Evolutionary conservation across 352 stramenopile species (phyloP), one percentile per base, ranked within the genome.

Genomic region (Phytopythium helicoides): DNA sequence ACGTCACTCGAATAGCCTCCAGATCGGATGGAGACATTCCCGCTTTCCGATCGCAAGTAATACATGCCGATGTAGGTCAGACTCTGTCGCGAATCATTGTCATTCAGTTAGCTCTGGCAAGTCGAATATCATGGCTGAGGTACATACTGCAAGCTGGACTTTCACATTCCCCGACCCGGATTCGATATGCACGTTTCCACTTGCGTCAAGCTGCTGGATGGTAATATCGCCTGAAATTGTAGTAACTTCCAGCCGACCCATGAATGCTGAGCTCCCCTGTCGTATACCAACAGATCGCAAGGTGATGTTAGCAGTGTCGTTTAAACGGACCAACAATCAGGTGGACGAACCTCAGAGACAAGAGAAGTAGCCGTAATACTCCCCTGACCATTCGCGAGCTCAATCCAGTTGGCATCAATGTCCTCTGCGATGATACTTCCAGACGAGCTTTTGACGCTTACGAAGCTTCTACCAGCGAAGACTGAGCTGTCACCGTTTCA

Each of bases 51-150:
- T 26, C 70, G 68, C 52, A 89, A 59, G 58, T 73, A 87, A 60
- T 86, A 92, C 47, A 87, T 67, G 0, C 78, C 78, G 1, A 64
- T 48, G 58, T 88, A 92, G 25, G 78, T 73, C 19, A 81, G 44
- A 16, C 62, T 73, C 73, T 86, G 26, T 4, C 21, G 1, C n/a
- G 50, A 46, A 15, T 6, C 18, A 44, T 1, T 39, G 14, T 54
- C 15, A 15, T 9, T 48, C n/a, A 55, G 19, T 48, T 6, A 49
- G 28, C 3, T 12, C 6, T 34, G 41, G 21, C 3, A 4, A 42
- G 46, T 52, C 18, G 26, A 53, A 19, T 16, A 47, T 2, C 23
- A 11, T 18, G 3, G 6, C 11, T 5, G 11, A 3, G 3, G 25
- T 18, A 22, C 25, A 45, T 26, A 79, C 66, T 34, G 64, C 63